phyloP scores from a whole-genome alignment of 139 green algal genomes.

The Tetradesmus obliquus region DNA sequence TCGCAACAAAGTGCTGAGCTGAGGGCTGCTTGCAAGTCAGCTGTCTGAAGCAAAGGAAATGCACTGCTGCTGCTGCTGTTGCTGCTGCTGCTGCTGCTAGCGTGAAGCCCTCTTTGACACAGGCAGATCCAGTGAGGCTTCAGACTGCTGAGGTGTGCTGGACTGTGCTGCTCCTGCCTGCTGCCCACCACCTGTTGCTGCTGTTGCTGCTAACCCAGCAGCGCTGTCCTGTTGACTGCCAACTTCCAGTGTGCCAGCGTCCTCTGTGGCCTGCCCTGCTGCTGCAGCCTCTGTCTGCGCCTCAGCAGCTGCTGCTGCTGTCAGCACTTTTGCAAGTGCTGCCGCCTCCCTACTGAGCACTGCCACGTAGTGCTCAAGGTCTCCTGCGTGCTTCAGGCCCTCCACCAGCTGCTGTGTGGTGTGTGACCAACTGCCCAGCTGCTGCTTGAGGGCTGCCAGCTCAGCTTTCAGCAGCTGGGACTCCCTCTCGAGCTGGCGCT shows the following conservation, averaged over 20 bases:
- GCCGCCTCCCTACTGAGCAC: conserved; percentile 32
- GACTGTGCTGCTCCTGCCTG: background rate
- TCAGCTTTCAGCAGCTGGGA: conserved; percentile 12
- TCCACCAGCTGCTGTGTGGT: conserved; percentile 37
- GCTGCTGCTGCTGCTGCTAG: conserved; percentile 6
- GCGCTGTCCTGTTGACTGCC: background rate
- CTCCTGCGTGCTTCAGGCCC: conserved; percentile 56
- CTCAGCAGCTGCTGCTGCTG: background rate
- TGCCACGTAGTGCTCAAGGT: conserved; percentile 60
- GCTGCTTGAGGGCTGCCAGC: conserved; percentile 3
- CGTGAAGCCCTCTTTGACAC: conserved; percentile 39
- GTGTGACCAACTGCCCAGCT: conserved; percentile 40
- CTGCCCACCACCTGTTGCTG: background rate
- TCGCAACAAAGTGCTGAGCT: background rate
- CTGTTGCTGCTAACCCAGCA: background rate
- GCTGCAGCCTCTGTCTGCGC: background rate
- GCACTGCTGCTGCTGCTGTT: background rate
- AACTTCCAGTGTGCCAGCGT: background rate
- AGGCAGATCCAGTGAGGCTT: background rate
- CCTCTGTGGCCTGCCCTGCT: background rate
- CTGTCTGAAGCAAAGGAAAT: background rate
- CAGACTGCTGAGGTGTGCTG: background rate
- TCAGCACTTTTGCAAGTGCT: conserved; percentile 13
- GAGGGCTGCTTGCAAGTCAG: no score
- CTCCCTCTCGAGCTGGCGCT: conserved; percentile 42